phyloP scores from a whole-genome alignment of 208 protist species.

The Leishmania mexicana region DNA sequence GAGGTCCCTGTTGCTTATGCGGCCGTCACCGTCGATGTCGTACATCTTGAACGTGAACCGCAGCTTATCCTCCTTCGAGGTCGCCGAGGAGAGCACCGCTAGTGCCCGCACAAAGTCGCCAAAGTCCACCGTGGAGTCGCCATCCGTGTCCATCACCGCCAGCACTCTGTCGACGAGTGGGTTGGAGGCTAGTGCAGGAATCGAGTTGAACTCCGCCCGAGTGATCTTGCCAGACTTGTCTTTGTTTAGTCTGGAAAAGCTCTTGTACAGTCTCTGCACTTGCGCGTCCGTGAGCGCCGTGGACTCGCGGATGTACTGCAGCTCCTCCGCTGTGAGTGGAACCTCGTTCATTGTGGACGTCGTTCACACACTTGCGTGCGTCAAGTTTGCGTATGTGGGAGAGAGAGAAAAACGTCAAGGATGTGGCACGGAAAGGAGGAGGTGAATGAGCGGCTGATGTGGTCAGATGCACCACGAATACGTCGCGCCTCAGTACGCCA shows the following conservation, averaged over 20 bases:
- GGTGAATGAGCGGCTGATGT: neutral
- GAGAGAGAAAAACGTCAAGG: neutral
- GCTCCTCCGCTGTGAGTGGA: constrained; percentile 53
- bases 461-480: neutral
- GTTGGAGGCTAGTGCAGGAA: constrained; percentile 81
- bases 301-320: constrained; percentile 63
- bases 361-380: neutral
- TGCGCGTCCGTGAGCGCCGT: constrained; percentile 86
- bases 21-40: constrained; percentile 94
- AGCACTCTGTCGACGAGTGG: constrained; percentile 86
- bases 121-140: constrained; percentile 83
- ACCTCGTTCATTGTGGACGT: constrained; percentile 37
- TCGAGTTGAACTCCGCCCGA: constrained; percentile 65
- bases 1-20: constrained; percentile 94
- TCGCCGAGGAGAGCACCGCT: constrained; percentile 75
- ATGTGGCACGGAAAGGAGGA: neutral
- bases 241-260: constrained; percentile 85
- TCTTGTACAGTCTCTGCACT: constrained; percentile 82
- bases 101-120: constrained; percentile 83
- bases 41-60: constrained; percentile 95
- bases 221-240: constrained; percentile 74
- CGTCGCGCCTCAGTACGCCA: neutral
- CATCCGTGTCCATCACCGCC: constrained; percentile 78
- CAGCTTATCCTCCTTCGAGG: constrained; percentile 80
- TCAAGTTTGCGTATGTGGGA: neutral